Conservation (phyloP, 2,329 filamentous ascomycete species). For the Aspergillus texensis region DNA sequence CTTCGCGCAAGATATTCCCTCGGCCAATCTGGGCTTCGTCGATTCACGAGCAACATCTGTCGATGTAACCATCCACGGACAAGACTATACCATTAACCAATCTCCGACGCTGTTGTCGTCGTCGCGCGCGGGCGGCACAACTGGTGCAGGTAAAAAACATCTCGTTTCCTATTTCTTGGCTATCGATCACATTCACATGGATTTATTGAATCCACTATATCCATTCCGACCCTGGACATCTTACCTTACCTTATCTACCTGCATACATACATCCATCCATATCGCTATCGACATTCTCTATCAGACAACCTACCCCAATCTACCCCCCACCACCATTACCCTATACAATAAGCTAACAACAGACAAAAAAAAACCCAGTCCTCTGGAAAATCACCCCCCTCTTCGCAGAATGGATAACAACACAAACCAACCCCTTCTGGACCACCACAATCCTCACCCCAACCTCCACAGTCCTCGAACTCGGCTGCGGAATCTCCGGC, state of each 20-base stretch:
- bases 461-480: constrained; percentile 69
- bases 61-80: constrained; percentile 67
- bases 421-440: constrained; percentile 63
- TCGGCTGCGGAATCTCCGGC: constrained; percentile 86
- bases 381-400: constrained; percentile 89
- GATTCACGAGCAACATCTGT: constrained; percentile 68
- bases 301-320: background rate
- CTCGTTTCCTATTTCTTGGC: background rate
- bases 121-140: constrained; percentile 71
- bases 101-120: constrained; percentile 82
- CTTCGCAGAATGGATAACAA: constrained; percentile 76
- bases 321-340: constrained; percentile 11
- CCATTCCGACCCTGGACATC: background rate
- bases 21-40: constrained; percentile 81
- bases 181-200: background rate
- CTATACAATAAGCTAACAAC: constrained; percentile 2
- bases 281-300: background rate
- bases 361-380: constrained; percentile 52
- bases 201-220: background rate
- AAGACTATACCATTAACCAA: constrained; percentile 77
- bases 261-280: background rate
- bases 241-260: constrained; percentile 30
- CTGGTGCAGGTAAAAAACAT: constrained; percentile 59
- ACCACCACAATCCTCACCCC: constrained; percentile 54
- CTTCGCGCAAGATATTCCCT: constrained; percentile 75